Percentiles rank a stretch among this genome's conserved stretches.
These are phyloP conservation scores for Erodium maritimum DNA, from an alignment of 345 rosid species.

Conservation along the genomic window DNA sequence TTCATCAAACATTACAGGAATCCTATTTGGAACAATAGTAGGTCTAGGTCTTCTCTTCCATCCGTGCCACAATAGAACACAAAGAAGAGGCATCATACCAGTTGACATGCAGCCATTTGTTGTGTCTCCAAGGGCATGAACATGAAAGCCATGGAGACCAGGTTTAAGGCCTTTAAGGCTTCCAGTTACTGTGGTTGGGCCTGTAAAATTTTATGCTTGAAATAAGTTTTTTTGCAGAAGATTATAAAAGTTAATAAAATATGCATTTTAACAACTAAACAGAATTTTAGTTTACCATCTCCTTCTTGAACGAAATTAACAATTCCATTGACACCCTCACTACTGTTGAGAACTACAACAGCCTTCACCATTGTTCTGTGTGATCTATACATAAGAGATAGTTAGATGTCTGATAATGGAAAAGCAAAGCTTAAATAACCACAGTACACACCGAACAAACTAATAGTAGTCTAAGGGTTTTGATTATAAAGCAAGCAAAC, in stretches of 20 bases:
- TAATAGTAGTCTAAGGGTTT: too few species aligned
- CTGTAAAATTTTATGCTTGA: slow-evolving; percentile 15
- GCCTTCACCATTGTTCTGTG: slow-evolving; percentile 75
- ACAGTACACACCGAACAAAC: not conserved
- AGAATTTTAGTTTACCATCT: slow-evolving; percentile 34
- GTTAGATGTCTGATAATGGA: not conserved
- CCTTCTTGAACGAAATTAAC: slow-evolving; percentile 63
- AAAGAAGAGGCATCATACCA: slow-evolving; percentile 27
- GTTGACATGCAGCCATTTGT: slow-evolving; percentile 97
- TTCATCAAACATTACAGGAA: not conserved
- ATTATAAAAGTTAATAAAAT: not conserved
- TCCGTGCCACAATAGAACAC: not conserved
- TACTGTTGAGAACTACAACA: slow-evolving; percentile 56
- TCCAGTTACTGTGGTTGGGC: slow-evolving; percentile 65
- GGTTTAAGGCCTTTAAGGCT: slow-evolving; percentile 69
- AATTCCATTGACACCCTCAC: slow-evolving; percentile 71
- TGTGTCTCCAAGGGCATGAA: slow-evolving; percentile 87
- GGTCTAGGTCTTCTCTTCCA: not conserved
- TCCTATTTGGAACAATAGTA: not conserved
- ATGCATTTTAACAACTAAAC: not conserved
- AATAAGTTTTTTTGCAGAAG: slow-evolving; percentile 1
- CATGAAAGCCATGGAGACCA: slow-evolving; percentile 86
- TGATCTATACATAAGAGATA: slow-evolving; percentile 41
- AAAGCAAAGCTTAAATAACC: not conserved
- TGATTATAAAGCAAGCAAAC: too few species aligned